Conservation (phyloP, 768 basidiomycete genomes). For the Pleurotus platypus region DNA sequence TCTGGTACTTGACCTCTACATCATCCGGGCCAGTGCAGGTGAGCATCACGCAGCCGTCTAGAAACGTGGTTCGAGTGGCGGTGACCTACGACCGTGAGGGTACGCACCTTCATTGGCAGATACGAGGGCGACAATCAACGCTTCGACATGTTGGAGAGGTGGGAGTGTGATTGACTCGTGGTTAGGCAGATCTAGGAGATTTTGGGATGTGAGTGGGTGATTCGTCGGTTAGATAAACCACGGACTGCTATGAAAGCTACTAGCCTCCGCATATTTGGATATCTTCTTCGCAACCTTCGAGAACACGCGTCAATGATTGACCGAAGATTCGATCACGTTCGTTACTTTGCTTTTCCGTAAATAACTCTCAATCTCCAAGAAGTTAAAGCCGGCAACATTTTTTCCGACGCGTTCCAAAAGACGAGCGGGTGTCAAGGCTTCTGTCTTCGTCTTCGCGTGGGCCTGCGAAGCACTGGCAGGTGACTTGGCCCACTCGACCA, state of each 20-base stretch:
- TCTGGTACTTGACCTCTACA: constrained; percentile 82
- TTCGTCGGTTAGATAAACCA: not conserved
- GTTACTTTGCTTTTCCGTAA: constrained; percentile 78
- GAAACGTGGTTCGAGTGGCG: not conserved
- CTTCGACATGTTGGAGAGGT: constrained; percentile 77
- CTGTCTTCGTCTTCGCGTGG: constrained; percentile 26
- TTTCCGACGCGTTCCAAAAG: constrained; percentile 64
- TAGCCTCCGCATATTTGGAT: constrained; percentile 72
- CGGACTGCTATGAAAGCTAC: not conserved
- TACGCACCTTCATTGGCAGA: constrained; percentile 67
- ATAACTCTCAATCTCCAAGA: constrained; percentile 80
- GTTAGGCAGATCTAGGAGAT: constrained; percentile 8
- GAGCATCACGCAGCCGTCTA: constrained; percentile 78
- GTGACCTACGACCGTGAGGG: not conserved
- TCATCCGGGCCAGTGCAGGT: constrained; percentile 38
- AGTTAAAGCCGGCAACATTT: constrained; percentile 72
- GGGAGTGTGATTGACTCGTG: constrained; percentile 42
- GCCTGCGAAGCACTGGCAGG: constrained; percentile 11
- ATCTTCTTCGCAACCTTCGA: constrained; percentile 71
- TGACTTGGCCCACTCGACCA: constrained; percentile 49
- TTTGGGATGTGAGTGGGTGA: too few species aligned
- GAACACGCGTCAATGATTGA: not conserved
- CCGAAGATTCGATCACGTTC: constrained; percentile 6
- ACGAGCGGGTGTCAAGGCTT: constrained; percentile 68
- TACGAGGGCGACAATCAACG: constrained; percentile 74